Percentiles rank a stretch among this genome's conserved stretches.
Evolutionary conservation across 352 stramenopile species (phyloP).

Genomic region (Pythium guiyangense): DNA sequence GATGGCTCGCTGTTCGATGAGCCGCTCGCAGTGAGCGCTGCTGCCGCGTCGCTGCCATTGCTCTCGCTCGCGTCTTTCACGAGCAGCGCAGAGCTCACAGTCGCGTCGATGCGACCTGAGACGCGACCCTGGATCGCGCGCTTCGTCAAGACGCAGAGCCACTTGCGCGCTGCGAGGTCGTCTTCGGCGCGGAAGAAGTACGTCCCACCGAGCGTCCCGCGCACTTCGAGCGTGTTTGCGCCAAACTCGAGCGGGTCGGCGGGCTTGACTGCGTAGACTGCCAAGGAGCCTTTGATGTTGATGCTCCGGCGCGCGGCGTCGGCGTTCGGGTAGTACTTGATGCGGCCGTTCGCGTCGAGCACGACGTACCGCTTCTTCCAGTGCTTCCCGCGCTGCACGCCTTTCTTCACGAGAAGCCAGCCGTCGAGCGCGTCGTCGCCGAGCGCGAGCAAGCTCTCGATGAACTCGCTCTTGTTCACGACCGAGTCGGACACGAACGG

Average conservation of each 20-base stretch:
- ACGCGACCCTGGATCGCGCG: slow-evolving; percentile 72
- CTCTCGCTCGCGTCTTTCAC: neutral
- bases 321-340: slow-evolving; percentile 80
- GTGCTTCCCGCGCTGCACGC: slow-evolving; percentile 56
- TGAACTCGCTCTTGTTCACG: slow-evolving; percentile 71
- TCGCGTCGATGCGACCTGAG: slow-evolving; percentile 58
- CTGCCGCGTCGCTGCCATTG: neutral
- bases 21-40: slow-evolving; percentile 2
- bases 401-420: slow-evolving; percentile 81
- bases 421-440: slow-evolving; percentile 66
- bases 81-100: slow-evolving; percentile 32
- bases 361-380: slow-evolving; percentile 86
- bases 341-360: slow-evolving; percentile 60
- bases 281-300: slow-evolving; percentile 75
- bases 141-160: slow-evolving; percentile 80
- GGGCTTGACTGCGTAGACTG: slow-evolving; percentile 71
- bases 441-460: slow-evolving; percentile 60
- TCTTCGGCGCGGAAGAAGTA: slow-evolving; percentile 82
- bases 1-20: neutral
- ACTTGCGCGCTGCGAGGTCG: slow-evolving; percentile 70
- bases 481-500: slow-evolving; percentile 77
- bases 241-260: slow-evolving; percentile 69
- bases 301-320: slow-evolving; percentile 71
- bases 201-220: slow-evolving; percentile 67
- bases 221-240: slow-evolving; percentile 69